Percentiles rank a stretch among this genome's conserved stretches.
Conservation (phyloP, 2,329 filamentous ascomycete species). For the Neopestalotiopsis rosae region DNA sequence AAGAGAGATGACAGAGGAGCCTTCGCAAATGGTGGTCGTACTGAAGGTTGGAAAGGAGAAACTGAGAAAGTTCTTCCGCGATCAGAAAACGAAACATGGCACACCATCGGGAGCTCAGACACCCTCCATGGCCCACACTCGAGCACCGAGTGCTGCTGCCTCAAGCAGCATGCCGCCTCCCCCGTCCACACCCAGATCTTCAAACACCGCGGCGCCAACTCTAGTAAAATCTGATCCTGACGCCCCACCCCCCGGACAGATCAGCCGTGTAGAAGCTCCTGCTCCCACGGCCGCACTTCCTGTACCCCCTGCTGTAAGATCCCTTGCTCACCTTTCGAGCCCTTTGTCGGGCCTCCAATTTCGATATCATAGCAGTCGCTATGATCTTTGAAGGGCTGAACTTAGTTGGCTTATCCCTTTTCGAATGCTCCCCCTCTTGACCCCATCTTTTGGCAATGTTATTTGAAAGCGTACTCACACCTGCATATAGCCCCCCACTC, state of each 20-base stretch:
- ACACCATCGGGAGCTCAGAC: constrained; percentile 49
- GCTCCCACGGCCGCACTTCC: constrained; percentile 64
- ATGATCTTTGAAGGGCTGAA: constrained; percentile 32
- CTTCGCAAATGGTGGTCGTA: constrained; percentile 73
- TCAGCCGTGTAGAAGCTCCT: constrained; percentile 72
- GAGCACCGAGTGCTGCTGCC: constrained; percentile 48
- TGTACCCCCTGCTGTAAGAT: constrained; percentile 65
- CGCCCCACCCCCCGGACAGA: constrained; percentile 54
- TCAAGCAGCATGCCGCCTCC: constrained; percentile 40
- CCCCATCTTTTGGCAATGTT: not conserved
- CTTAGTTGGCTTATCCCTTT: not conserved
- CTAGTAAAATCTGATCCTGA: constrained; percentile 27
- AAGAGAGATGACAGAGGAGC: constrained; percentile 82
- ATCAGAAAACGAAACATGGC: constrained; percentile 48
- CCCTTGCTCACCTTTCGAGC: constrained; percentile 22
- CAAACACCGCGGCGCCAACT: constrained; percentile 25
- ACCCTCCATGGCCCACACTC: constrained; percentile 51
- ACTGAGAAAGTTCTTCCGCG: constrained; percentile 69
- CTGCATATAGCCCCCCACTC: constrained; percentile 72
- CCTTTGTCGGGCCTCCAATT: constrained; percentile 33
- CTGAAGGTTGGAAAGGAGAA: constrained; percentile 76
- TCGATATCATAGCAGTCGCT: constrained; percentile 35
- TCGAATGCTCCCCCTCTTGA: not conserved
- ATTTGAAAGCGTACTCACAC: constrained; percentile 28
- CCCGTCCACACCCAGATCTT: constrained; percentile 37